Conservation (phyloP, 257 asterid genomes). For the Paulownia fortunei region DNA sequence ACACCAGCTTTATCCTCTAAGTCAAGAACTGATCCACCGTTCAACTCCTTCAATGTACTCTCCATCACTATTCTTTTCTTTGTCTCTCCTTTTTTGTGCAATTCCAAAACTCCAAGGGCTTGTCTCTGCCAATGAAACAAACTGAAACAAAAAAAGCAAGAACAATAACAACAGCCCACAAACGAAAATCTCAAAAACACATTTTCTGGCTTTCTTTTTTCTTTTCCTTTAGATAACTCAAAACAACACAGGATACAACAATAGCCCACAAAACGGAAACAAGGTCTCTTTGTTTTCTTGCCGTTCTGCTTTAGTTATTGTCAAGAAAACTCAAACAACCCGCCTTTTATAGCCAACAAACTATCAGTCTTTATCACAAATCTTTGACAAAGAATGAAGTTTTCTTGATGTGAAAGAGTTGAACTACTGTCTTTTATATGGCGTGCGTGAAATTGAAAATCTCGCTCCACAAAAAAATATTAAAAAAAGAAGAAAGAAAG, state of each 20-base stretch:
- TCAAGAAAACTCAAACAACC: slow-evolving; percentile 4
- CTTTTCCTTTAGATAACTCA: not conserved
- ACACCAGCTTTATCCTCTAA: slow-evolving; percentile 63
- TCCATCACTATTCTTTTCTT: slow-evolving; percentile 48
- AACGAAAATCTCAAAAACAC: slow-evolving; percentile 4
- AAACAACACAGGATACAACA: not conserved
- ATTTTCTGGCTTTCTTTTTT: not conserved
- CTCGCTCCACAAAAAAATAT: too few species aligned
- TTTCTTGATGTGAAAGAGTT: slow-evolving; percentile 19
- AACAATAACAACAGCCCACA: slow-evolving; percentile 30
- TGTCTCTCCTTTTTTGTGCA: slow-evolving; percentile 30
- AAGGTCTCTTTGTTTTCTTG: not conserved
- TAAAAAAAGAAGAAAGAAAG: not conserved
- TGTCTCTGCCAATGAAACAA: slow-evolving; percentile 49
- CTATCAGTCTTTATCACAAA: slow-evolving; percentile 7
- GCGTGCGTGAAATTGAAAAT: slow-evolving; percentile 16
- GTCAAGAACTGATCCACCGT: slow-evolving; percentile 72
- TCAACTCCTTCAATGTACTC: slow-evolving; percentile 63
- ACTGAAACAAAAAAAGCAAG: slow-evolving; percentile 34
- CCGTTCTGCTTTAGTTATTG: not conserved
- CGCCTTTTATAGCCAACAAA: slow-evolving; percentile 44
- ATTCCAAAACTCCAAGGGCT: slow-evolving; percentile 31
- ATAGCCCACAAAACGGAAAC: not conserved
- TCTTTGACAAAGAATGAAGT: slow-evolving; percentile 12
- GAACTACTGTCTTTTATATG: not conserved